A percentile compares a stretch with the other conserved stretches of the same genome.
Conservation (phyloP, 495 filamentous ascomycete genomes). For the Hypoxylon subgilvum region DNA sequence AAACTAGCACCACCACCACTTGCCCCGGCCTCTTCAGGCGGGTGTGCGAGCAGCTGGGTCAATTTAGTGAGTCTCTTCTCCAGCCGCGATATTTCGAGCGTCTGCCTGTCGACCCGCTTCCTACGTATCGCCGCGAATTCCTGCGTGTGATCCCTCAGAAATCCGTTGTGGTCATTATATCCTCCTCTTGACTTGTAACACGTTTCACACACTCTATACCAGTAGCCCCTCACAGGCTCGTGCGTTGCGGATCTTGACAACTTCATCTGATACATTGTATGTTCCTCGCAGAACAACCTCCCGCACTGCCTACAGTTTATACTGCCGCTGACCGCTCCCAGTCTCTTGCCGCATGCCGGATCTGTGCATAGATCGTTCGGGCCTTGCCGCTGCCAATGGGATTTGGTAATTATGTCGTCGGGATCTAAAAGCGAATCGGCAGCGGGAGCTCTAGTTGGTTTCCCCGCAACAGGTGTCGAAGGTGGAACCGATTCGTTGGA, state of each 20-base stretch:
- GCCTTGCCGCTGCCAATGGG: slow-evolving; percentile 83
- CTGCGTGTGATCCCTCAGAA: slow-evolving; percentile 70
- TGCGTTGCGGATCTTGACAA: slow-evolving; percentile 86
- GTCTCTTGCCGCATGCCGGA: slow-evolving; percentile 77
- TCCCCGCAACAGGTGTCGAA: slow-evolving; percentile 34
- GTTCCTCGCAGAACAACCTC: slow-evolving; percentile 92
- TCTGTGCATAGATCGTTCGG: slow-evolving; percentile 84
- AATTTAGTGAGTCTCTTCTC: slow-evolving; percentile 92
- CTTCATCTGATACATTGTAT: slow-evolving; percentile 99
- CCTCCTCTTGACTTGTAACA: slow-evolving; percentile 96
- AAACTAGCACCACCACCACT: slow-evolving; percentile 39
- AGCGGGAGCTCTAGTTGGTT: slow-evolving; percentile 29
- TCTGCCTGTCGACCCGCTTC: slow-evolving; percentile 79
- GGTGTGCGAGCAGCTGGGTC: slow-evolving; percentile 78
- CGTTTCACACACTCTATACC: slow-evolving; percentile 95
- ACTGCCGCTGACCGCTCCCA: slow-evolving; percentile 78
- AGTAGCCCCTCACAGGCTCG: slow-evolving; percentile 89
- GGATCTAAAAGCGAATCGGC: slow-evolving; percentile 67
- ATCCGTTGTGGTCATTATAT: slow-evolving; percentile 85
- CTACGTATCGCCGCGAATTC: slow-evolving; percentile 71
- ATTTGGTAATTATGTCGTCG: slow-evolving; percentile 83
- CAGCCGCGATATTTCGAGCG: slow-evolving; percentile 83
- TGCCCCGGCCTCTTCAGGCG: slow-evolving; percentile 64
- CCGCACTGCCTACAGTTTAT: slow-evolving; percentile 95
- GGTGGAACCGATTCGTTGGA: slow-evolving; percentile 71